Evolutionary conservation across 106 monocot species (phyloP).

Genomic region (Xerophyta viscosa): DNA sequence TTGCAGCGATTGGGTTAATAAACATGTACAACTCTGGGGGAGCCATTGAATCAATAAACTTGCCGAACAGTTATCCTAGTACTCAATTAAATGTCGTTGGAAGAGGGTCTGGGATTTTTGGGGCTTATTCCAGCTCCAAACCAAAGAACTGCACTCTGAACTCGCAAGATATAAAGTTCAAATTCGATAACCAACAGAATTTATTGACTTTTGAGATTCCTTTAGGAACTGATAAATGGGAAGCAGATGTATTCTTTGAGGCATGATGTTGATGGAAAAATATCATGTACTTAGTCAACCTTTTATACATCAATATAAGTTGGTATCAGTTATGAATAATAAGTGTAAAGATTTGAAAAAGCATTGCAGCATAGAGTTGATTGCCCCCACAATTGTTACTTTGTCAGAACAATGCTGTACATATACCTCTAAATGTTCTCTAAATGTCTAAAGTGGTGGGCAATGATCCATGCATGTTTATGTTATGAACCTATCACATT

Average conservation of each 20-base stretch:
- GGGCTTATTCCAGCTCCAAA: constrained; percentile 30
- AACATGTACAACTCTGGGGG: constrained; percentile 51
- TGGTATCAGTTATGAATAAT: too few species aligned
- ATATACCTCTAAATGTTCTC: too few species aligned
- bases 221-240: constrained; percentile 13
- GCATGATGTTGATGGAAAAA: not conserved
- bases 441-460: too few species aligned
- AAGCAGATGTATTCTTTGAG: constrained; percentile 12
- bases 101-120: constrained; percentile 33
- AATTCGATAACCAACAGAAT: constrained; percentile 8
- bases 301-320: too few species aligned
- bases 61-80: not conserved
- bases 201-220: constrained; percentile 33
- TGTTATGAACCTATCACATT: too few species aligned
- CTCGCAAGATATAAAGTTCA: constrained; percentile 21
- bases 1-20: constrained; percentile 36
- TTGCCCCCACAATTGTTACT: too few species aligned
- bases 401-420: too few species aligned
- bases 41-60: constrained; percentile 21
- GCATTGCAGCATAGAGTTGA: too few species aligned
- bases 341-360: too few species aligned
- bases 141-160: constrained; percentile 25
- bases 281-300: not conserved
- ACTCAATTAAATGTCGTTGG: constrained; percentile 17
- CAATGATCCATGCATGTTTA: too few species aligned